phyloP scores from a whole-genome alignment of 129 eudicot genomes.

The Pittosporum tobira region DNA sequence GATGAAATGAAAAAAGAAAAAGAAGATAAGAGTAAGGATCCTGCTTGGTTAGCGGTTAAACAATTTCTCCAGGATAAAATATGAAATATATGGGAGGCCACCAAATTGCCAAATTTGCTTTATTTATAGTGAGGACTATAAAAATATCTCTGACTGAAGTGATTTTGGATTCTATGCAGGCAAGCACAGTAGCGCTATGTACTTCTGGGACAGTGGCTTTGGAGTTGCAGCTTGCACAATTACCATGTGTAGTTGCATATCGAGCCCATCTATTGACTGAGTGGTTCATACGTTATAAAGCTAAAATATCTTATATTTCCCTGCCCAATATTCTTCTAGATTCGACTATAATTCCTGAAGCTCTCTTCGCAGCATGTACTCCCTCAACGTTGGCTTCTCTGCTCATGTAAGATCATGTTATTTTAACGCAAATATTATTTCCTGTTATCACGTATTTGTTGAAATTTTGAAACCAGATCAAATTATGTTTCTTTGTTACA shows the following conservation, averaged over 20 bases:
- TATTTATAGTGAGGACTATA: background rate
- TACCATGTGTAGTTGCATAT: constrained; percentile 95
- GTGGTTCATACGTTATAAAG: constrained; percentile 72
- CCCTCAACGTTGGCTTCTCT: constrained; percentile 53
- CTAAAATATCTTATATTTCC: constrained; percentile 73
- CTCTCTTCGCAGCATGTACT: constrained; percentile 65
- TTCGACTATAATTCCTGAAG: constrained; percentile 73
- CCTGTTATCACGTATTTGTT: background rate
- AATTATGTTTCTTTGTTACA: background rate
- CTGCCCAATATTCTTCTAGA: constrained; percentile 78
- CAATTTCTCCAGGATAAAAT: no score
- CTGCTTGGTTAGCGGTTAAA: no score
- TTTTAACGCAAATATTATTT: background rate
- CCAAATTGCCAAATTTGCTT: no score
- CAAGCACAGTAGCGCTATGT: constrained; percentile 77
- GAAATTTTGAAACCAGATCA: background rate
- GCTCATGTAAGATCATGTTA: constrained; percentile 41
- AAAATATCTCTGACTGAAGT: background rate
- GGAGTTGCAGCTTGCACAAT: constrained; percentile 86
- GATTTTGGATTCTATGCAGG: constrained; percentile 38
- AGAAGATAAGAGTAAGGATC: no score
- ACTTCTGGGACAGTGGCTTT: constrained; percentile 94
- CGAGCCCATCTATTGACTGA: constrained; percentile 88
- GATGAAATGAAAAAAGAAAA: no score
- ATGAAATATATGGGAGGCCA: no score